A percentile compares a stretch with the other conserved stretches of the same genome.
phyloP scores from a whole-genome alignment of 805 yeast species.

The Scheffersomyces spartinae region DNA sequence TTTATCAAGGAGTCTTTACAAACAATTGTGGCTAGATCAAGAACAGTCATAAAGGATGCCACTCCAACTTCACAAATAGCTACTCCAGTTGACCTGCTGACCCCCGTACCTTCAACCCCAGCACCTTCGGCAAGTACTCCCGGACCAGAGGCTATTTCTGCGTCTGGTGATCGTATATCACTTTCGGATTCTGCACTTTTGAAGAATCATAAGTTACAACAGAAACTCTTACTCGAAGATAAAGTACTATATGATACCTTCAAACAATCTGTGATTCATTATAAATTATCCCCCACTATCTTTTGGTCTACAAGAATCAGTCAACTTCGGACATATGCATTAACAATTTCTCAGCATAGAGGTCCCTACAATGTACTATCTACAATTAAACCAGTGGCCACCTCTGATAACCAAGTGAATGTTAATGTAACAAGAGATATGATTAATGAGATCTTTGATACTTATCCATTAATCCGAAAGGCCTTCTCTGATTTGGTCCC shows the following conservation, averaged over 20 bases:
- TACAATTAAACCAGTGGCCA: conserved; percentile 88
- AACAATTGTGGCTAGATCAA: conserved; percentile 55
- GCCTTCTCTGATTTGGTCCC: conserved; percentile 93
- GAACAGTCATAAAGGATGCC: conserved; percentile 37
- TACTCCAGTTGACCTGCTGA: conserved; percentile 2
- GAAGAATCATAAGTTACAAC: conserved; percentile 68
- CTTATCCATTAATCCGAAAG: conserved; percentile 80
- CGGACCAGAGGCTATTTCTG: conserved; percentile 7
- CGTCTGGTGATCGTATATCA: conserved; percentile 11
- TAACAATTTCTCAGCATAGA: conserved; percentile 69
- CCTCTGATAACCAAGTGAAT: conserved; percentile 86
- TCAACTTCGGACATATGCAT: conserved; percentile 72
- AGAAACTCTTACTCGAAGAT: conserved; percentile 60
- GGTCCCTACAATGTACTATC: conserved; percentile 93
- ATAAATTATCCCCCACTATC: conserved; percentile 65
- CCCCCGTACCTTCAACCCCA: conserved; percentile 5
- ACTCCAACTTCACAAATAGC: conserved; percentile 8
- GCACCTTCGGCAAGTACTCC: conserved; percentile 6
- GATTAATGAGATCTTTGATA: conserved; percentile 79
- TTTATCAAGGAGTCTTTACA: conserved; percentile 56
- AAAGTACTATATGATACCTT: conserved; percentile 61
- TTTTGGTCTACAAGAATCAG: conserved; percentile 83
- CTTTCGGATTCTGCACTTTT: conserved; percentile 39
- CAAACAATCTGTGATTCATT: conserved; percentile 76
- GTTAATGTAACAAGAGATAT: conserved; percentile 87